These are phyloP conservation scores for Zymoseptoria crescenta DNA, from an alignment of 2,329 filamentous ascomycete species.

Conservation along the genomic window DNA sequence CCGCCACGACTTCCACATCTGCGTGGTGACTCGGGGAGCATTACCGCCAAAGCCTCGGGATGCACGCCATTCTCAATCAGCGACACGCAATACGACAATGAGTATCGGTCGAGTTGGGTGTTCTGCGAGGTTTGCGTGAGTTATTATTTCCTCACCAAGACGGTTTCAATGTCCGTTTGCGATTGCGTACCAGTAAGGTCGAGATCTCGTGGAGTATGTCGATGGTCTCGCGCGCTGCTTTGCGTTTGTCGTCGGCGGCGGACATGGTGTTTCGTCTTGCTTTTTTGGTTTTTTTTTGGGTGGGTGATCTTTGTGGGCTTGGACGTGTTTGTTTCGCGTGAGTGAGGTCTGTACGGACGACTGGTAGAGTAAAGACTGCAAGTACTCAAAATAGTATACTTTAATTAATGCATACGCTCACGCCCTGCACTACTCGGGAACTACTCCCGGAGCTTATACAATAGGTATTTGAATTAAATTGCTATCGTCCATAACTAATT, in stretches of 20 bases:
- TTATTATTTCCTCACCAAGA: too few species aligned
- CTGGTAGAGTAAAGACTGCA: too few species aligned
- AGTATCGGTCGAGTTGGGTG: conserved; percentile 82
- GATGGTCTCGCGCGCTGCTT: conserved; percentile 71
- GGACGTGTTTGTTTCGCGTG: not conserved
- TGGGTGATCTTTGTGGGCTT: not conserved
- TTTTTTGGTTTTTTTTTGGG: not conserved
- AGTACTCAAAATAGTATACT: not conserved
- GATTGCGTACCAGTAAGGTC: conserved; percentile 62
- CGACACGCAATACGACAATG: conserved; percentile 89
- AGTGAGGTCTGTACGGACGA: not conserved
- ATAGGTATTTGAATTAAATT: not conserved
- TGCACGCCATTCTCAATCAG: conserved; percentile 97
- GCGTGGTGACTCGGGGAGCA: too few species aligned
- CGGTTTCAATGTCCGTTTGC: too few species aligned
- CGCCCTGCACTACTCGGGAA: too few species aligned
- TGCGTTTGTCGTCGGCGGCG: conserved; percentile 56
- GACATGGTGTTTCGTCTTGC: conserved; percentile 1
- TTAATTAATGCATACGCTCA: not conserved
- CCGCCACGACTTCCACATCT: not conserved
- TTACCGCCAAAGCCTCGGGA: conserved; percentile 87
- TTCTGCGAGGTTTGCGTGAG: conserved; percentile 52
- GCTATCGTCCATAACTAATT: not conserved
- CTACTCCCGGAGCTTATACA: not conserved
- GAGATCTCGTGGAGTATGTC: conserved; percentile 66